These are phyloP conservation scores for Mycena olivaceomarginata DNA, from an alignment of 768 basidiomycete species.

Conservation along the genomic window DNA sequence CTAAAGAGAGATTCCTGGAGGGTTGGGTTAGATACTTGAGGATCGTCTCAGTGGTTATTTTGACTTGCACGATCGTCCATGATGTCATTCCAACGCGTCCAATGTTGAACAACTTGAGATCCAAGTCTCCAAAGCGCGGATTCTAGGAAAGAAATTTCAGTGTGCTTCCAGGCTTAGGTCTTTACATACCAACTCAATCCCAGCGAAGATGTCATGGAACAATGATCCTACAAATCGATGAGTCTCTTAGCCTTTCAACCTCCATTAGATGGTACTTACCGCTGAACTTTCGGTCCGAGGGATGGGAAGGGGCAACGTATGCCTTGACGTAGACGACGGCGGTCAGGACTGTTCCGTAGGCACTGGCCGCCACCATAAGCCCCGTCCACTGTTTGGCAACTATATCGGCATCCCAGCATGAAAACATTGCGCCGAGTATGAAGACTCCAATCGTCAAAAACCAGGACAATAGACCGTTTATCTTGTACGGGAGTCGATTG, in stretches of 20 bases:
- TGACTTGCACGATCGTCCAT: not conserved
- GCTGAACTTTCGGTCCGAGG: not conserved
- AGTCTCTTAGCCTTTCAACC: not conserved
- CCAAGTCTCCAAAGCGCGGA: not conserved
- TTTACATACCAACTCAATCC: not conserved
- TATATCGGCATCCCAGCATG: not conserved
- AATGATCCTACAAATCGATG: not conserved
- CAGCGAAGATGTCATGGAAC: not conserved
- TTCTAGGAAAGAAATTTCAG: not conserved
- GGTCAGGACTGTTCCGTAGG: not conserved
- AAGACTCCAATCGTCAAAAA: not conserved
- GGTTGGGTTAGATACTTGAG: not conserved
- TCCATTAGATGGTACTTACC: not conserved
- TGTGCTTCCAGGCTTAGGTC: not conserved
- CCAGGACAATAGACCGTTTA: not conserved
- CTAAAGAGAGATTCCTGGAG: not conserved
- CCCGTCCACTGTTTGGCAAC: not conserved
- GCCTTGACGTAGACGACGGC: not conserved
- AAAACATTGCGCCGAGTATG: not conserved
- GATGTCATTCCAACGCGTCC: not conserved
- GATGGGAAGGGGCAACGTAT: not conserved
- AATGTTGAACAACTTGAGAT: not conserved
- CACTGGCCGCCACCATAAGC: not conserved
- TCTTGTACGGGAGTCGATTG: not conserved
- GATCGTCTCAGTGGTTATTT: not conserved